Percentiles rank a stretch among this genome's conserved stretches.
Conservation (phyloP, 202 grass and related monocot species). For the Elaeis oleifera region DNA sequence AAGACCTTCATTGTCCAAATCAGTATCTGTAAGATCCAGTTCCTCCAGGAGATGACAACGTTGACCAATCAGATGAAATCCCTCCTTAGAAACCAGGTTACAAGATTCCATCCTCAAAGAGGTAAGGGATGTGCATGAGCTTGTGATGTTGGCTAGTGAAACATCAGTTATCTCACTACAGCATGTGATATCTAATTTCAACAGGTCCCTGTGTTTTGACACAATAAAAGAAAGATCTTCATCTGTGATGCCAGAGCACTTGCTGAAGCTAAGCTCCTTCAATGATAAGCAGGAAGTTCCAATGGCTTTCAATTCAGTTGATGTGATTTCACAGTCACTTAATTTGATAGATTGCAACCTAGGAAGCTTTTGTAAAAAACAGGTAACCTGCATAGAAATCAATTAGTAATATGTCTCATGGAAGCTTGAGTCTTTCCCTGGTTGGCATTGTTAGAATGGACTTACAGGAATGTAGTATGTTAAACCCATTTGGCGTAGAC, state of each 20-base stretch:
- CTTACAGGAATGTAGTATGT: conserved; percentile 68
- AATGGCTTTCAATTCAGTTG: conserved; percentile 46
- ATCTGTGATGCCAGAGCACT: conserved; percentile 69
- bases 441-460: conserved; percentile 7
- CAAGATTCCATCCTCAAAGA: conserved; percentile 93
- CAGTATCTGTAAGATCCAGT: conserved; percentile 71
- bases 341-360: conserved; percentile 54
- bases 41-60: conserved; percentile 51
- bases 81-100: conserved; percentile 38
- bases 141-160: conserved; percentile 55
- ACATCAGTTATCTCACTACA: conserved; percentile 65
- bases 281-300: conserved; percentile 48
- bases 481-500: conserved; percentile 46
- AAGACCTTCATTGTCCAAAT: conserved; percentile 83
- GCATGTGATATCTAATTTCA: conserved; percentile 76
- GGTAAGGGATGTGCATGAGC: conserved; percentile 55
- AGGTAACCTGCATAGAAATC: conserved; percentile 40
- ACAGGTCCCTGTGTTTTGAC: conserved; percentile 51
- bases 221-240: conserved; percentile 48
- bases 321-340: conserved; percentile 55
- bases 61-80: conserved; percentile 59
- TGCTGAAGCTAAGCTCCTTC: conserved; percentile 66
- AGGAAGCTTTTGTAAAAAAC: conserved; percentile 33
- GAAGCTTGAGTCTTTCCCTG: conserved; percentile 4
- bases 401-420: conserved; percentile 6